Evolutionary conservation across 768 basidiomycete genomes (phyloP), one percentile per base, ranked within the genome.

Genomic region (Russula emetica): DNA sequence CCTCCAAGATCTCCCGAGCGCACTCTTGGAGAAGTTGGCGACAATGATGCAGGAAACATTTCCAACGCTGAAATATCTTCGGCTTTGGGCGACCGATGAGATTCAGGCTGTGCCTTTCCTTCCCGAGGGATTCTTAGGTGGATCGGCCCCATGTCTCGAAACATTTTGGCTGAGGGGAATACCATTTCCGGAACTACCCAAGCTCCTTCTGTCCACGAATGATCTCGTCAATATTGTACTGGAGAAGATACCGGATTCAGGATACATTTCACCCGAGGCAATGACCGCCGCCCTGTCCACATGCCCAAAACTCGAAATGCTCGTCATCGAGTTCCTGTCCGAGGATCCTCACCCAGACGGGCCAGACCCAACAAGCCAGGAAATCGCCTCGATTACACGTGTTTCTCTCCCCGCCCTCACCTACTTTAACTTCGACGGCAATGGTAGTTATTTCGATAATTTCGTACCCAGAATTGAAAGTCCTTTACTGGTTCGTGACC

Each of bases 241-340:
- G 20, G 52, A 59, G 9, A 45, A 54, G n/a, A 63, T 63, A 2
- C 58, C 62, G 1, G 36, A 18, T 40, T 16, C 44, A 22, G 56
- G 62, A 9, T 54, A 59, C 13, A 38, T 63, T 18, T 47, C 62
- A 49, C 44, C 57, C 6, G 57, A 59, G 14, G 52, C 11, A 14
- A 30, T 63, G 26, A n/a, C 24, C 52, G 18, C 11, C 2, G n/a
- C 53, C 20, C 22, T 54, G 22, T 26, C 32, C 7, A 34, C 44
- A 6, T 24, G 14, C 32, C 34, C 32, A 18, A 58, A 45, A 20
- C 57, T 58, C 44, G 22, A 47, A 58, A 18, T 11, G 6, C 57
- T 58, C 8, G 14, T 28, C n/a, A 32, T 58, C n/a, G 57, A 58
- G 4, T 58, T 58, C 44, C 45, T 5, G 26, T 58, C 57, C 13